Percentiles rank a stretch among this genome's conserved stretches.
These are phyloP conservation scores for Ogataea methanolica DNA, from an alignment of 805 yeast species.

Conservation along the genomic window DNA sequence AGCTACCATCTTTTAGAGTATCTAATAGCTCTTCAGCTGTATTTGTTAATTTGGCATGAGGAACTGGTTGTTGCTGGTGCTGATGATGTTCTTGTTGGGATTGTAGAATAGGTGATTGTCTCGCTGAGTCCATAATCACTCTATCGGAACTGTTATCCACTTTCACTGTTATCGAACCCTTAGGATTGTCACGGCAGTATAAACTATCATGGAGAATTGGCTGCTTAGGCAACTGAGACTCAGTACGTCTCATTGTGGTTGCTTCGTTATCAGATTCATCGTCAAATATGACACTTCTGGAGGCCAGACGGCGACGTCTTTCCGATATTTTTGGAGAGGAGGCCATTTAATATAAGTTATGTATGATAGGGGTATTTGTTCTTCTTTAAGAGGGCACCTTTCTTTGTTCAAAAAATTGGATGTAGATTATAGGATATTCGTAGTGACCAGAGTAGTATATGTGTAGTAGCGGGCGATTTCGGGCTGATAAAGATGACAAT, in stretches of 20 bases:
- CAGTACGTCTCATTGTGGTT: constrained; percentile 9
- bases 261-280: constrained; percentile 1
- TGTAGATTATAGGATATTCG: too few species aligned
- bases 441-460: too few species aligned
- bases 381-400: too few species aligned
- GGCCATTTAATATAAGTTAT: too few species aligned
- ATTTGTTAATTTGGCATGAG: constrained; percentile 3
- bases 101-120: neutral
- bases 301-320: neutral
- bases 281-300: neutral
- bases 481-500: too few species aligned
- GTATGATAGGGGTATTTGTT: too few species aligned
- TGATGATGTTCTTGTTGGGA: too few species aligned
- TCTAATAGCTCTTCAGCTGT: constrained; percentile 17
- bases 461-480: too few species aligned
- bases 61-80: neutral
- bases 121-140: constrained; percentile 5
- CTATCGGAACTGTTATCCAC: constrained; percentile 13
- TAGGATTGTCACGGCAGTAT: constrained; percentile 23
- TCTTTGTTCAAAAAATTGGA: too few species aligned
- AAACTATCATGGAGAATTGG: constrained; percentile 27
- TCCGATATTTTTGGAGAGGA: neutral
- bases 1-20: constrained; percentile 33
- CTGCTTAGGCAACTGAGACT: constrained; percentile 21
- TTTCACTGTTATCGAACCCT: constrained; percentile 16